Evolutionary conservation across 192 early-diverging fungal species (phyloP), one percentile per base, ranked within the genome.

Genomic region (Coemansia sp.): DNA sequence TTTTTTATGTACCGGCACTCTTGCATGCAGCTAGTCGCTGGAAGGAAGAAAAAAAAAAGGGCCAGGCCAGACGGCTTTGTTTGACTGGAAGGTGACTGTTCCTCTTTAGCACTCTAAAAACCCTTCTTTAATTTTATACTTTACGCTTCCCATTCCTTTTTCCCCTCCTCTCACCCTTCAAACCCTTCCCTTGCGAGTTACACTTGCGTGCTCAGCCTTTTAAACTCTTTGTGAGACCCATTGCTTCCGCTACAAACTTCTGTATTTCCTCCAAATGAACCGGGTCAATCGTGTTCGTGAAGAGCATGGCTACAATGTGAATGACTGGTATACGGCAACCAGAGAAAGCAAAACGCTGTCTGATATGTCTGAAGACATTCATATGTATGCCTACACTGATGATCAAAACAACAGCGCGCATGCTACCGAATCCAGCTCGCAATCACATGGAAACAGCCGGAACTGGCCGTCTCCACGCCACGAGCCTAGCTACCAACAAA

Each of bases 311-410:
- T 63, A 70, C 21, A 50, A 65, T 40, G 53, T 63, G n/a, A 16
- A 42, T 30, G 67, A 65, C 53, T 77, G 67, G 67, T 66, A 77
- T 36, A 45, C 54, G 8, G 73, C 73, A 15, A 59, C 67, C 13
- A 51, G 73, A 56, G 59, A 66, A 13, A 77, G 67, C 37, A 19
- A 39, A 8, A 55, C 55, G n/a, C 20, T 61, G n/a, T 63, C 67
- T 0, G 50, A 54, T 14, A 52, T 57, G 55, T 38, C 61, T 10
- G 63, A 48, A 4, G 46, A 65, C 40, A 41, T 53, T 12, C 53
- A 59, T 23, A 47, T 57, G 37, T 26, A 39, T 2, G 43, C 43
- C 18, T 61, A 57, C 31, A 48, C 42, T 10, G 55, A 31, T 18
- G 43, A 45, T n/a, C 4, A 38, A 7, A 28, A 23, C 33, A 18